phyloP scores from a whole-genome alignment of 352 stramenopile genomes.

The Peronosclerospora sorghi region DNA sequence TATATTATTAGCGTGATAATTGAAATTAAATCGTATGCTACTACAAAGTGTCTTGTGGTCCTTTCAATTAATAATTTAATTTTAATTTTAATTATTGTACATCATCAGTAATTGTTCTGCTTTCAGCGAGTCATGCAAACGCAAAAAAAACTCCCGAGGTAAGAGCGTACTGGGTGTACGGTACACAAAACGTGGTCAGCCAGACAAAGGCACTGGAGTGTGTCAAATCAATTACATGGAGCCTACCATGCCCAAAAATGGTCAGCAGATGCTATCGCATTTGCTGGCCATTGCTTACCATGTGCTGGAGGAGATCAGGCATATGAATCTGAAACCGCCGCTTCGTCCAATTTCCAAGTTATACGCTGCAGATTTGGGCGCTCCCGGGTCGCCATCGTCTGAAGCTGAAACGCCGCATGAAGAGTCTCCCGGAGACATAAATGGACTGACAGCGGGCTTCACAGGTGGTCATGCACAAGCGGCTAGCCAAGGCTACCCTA shows the following conservation, averaged over 20 bases:
- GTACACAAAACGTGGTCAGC: too few relatives aligned
- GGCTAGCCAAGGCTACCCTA: conserved; percentile 26
- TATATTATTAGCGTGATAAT: too few relatives aligned
- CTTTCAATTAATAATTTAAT: too few relatives aligned
- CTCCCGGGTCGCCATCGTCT: conserved; percentile 16
- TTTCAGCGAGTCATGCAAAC: too few relatives aligned
- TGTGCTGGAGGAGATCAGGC: conserved; percentile 69
- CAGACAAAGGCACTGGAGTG: too few relatives aligned
- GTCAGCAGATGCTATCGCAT: conserved; percentile 48
- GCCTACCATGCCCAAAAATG: conserved; percentile 24
- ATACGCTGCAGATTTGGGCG: conserved; percentile 42
- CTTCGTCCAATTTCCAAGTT: conserved; percentile 70
- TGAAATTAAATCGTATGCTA: too few relatives aligned
- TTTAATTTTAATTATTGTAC: too few relatives aligned
- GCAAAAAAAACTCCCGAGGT: too few relatives aligned
- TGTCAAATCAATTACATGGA: too few relatives aligned
- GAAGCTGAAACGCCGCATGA: conserved; percentile 33
- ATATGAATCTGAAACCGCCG: conserved; percentile 78
- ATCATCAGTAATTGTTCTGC: too few relatives aligned
- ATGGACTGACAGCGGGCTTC: conserved; percentile 27
- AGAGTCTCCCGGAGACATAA: conserved; percentile 32
- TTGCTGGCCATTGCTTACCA: conserved; percentile 66
- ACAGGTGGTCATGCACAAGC: conserved; percentile 1
- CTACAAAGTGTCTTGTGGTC: too few relatives aligned
- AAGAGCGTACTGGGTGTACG: too few relatives aligned